Evolutionary conservation across 2,329 filamentous ascomycete species (phyloP).

Genomic region (Tolypocladium tropicale): DNA sequence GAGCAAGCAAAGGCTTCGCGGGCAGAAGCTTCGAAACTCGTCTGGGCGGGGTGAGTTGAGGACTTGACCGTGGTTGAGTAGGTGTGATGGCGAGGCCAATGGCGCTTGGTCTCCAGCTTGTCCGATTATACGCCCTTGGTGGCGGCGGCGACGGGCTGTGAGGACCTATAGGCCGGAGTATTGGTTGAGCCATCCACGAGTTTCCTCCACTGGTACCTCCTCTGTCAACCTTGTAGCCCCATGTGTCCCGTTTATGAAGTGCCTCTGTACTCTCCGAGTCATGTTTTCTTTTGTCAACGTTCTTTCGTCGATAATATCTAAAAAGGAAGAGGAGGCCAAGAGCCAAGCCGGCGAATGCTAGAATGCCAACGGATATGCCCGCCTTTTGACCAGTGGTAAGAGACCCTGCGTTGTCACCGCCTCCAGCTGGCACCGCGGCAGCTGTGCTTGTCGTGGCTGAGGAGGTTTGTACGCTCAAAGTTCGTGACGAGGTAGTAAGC

Average conservation of each 20-base stretch:
- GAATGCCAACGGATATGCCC: constrained; percentile 47
- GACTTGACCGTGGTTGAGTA: constrained; percentile 9
- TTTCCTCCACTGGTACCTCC: constrained; percentile 10
- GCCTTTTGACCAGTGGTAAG: constrained; percentile 35
- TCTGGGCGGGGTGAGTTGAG: constrained; percentile 15
- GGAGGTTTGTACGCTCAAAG: constrained; percentile 1
- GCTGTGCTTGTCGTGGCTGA: neutral
- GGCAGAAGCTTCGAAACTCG: constrained; percentile 34
- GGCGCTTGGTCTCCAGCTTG: constrained; percentile 22
- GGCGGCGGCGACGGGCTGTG: constrained; percentile 8
- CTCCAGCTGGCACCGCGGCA: constrained; percentile 4
- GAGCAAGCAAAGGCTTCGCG: constrained; percentile 32
- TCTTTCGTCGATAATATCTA: constrained; percentile 28
- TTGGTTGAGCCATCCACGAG: constrained; percentile 16
- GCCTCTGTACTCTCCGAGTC: constrained; percentile 1
- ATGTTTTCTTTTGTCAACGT: constrained; percentile 19
- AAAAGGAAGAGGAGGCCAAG: constrained; percentile 36
- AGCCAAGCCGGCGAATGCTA: constrained; percentile 37
- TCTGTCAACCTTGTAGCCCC: constrained; percentile 20
- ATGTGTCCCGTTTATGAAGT: constrained; percentile 20
- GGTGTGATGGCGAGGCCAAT: constrained; percentile 37
- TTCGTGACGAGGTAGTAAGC: neutral
- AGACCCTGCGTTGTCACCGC: constrained; percentile 10
- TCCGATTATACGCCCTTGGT: constrained; percentile 13
- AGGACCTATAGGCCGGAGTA: constrained; percentile 11